A percentile compares a stretch with the other conserved stretches of the same genome.
phyloP scores from a whole-genome alignment of 225 moss, liverwort and hornwort genomes.

The Ulota crispa region DNA sequence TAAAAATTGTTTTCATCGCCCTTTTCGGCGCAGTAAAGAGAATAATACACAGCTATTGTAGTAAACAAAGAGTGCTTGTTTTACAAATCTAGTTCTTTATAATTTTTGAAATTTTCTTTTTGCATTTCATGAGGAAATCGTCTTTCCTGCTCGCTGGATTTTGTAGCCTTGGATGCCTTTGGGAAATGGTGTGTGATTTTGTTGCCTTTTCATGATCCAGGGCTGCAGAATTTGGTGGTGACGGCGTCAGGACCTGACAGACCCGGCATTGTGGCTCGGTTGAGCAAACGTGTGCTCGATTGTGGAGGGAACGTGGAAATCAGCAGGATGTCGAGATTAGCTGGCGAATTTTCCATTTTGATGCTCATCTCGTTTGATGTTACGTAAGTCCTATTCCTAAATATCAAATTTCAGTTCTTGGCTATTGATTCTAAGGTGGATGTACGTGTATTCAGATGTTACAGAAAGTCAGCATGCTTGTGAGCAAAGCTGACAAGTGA shows the following conservation, averaged over 20 bases:
- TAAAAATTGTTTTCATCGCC: neutral
- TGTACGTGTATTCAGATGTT: neutral
- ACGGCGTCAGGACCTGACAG: conserved; percentile 56
- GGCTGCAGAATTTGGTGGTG: conserved; percentile 46
- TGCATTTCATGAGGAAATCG: neutral
- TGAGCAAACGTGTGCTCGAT: conserved; percentile 53
- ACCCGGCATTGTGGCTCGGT: conserved; percentile 54
- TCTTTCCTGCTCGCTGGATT: neutral
- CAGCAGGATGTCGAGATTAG: conserved; percentile 56
- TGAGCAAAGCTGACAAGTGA: neutral
- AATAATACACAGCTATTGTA: neutral
- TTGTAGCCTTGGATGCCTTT: neutral
- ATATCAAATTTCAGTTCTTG: neutral
- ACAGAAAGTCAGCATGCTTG: neutral
- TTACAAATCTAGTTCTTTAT: neutral
- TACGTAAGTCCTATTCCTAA: conserved; percentile 28
- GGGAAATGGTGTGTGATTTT: neutral
- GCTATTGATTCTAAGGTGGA: neutral
- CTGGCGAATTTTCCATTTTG: conserved; percentile 53
- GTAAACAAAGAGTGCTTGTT: neutral
- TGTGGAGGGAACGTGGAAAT: conserved; percentile 50
- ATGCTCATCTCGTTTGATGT: conserved; percentile 49
- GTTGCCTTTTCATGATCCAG: conserved; percentile 9
- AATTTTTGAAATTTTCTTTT: neutral
- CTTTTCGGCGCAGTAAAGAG: neutral